Evolutionary conservation across 2,329 filamentous ascomycete species (phyloP), one percentile per base, ranked within the genome.

Genomic region (Apiospora sp.): DNA sequence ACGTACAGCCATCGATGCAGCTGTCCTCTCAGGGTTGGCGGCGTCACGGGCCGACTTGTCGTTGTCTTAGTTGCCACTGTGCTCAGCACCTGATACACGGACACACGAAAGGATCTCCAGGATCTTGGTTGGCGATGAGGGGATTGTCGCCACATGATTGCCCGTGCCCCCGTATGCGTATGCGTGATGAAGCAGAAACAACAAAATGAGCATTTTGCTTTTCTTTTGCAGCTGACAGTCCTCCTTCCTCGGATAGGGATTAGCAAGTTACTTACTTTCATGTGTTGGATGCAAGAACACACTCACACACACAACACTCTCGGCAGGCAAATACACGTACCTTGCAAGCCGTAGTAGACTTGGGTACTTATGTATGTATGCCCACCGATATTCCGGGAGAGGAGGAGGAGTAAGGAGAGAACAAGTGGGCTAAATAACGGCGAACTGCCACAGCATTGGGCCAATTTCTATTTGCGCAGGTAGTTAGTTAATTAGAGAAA

Each of bases 91-190:
- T 61, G 30, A 61, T 10, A 22, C 30, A 30, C 14, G 12, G n/a
- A n/a, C n/a, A n/a, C 10, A 51, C 7, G 48, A 24, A 30, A 30
- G 54, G 30, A 64, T 37, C 58, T 14, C 22, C 58, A 24, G 34
- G 58, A 22, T 41, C 19, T n/a, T 5, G 58, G 58, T 12, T 24
- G 34, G 58, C n/a, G 54, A 64, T 41, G 58, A 41, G 34, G 30
- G 58, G 58, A 41, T 41, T 13, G 51, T 30, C 58, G 34, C 58
- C 54, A 61, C 54, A 37, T 61, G 54, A 61, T 37, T 61, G 54
- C 8, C 24, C 16, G 12, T 54, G 49, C 24, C 30, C 30, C 54
- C 30, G 43, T 54, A 54, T 27, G 37, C 37, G 37, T 30, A 30
- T 16, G 54, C 13, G 54, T 19, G 24, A 58, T 34, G 30, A 48